A percentile compares a stretch with the other conserved stretches of the same genome.
These are phyloP conservation scores for Phytophthora ramorum DNA, from an alignment of 352 stramenopile genomes.

Conservation along the genomic window DNA sequence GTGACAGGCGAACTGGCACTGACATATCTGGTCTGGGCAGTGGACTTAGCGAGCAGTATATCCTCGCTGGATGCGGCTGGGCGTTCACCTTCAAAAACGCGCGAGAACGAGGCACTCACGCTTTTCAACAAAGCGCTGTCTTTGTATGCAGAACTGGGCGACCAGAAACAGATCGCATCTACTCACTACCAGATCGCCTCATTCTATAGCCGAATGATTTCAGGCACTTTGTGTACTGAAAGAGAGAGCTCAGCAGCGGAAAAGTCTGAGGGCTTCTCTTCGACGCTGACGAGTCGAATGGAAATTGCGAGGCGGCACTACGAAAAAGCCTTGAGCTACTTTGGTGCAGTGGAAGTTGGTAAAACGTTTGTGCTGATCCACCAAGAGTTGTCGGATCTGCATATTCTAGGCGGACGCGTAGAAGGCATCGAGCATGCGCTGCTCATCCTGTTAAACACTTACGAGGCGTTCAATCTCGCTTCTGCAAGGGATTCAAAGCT, in stretches of 20 bases:
- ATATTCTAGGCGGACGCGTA: constrained; percentile 63
- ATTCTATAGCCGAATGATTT: constrained; percentile 74
- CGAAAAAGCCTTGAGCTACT: constrained; percentile 84
- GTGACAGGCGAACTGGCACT: constrained; percentile 85
- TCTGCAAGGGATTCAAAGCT: constrained; percentile 17
- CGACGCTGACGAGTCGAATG: constrained; percentile 68
- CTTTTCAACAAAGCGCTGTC: constrained; percentile 80
- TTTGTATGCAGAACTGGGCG: constrained; percentile 75
- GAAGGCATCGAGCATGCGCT: constrained; percentile 85
- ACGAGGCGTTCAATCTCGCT: constrained; percentile 60
- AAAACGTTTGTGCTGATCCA: constrained; percentile 88
- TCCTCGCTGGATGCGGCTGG: constrained; percentile 4
- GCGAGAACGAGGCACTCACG: constrained; percentile 57
- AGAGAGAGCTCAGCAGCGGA: constrained; percentile 10
- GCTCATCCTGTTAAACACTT: constrained; percentile 79
- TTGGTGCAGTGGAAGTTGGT: constrained; percentile 68
- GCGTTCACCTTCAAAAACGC: constrained; percentile 30
- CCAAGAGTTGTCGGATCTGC: constrained; percentile 80
- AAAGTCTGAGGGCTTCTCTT: constrained; percentile 19
- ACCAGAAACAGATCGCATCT: constrained; percentile 75
- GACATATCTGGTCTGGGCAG: constrained; percentile 84
- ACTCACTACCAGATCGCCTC: constrained; percentile 90
- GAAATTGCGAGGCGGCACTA: constrained; percentile 87
- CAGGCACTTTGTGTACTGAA: constrained; percentile 40
- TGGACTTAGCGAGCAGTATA: constrained; percentile 55